A percentile compares a stretch with the other conserved stretches of the same genome.
These are phyloP conservation scores for Linnemannia elongata DNA, from an alignment of 192 early-diverging fungal genomes.

Conservation along the genomic window DNA sequence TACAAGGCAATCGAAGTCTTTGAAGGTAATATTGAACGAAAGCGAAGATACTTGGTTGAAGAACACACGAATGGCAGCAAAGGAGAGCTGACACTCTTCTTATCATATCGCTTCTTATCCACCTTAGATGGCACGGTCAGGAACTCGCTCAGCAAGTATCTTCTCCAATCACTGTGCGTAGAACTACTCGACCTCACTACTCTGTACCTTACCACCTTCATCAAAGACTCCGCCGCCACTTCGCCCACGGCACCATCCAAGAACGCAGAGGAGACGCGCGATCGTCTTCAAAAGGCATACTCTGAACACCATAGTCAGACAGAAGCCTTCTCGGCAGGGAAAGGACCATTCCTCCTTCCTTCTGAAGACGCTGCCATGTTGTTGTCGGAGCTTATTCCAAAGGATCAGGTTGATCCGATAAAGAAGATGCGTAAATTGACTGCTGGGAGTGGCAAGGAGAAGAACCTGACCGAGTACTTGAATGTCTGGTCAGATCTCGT, in stretches of 20 bases:
- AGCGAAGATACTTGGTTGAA: neutral
- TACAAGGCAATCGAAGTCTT: constrained; percentile 37
- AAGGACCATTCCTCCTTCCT: constrained; percentile 11
- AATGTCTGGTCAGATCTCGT: neutral
- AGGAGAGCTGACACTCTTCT: neutral
- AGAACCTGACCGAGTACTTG: constrained; percentile 36
- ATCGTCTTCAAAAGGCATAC: neutral
- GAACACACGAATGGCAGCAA: neutral
- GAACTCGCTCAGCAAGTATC: constrained; percentile 51
- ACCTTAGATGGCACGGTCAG: constrained; percentile 23
- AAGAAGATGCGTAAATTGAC: constrained; percentile 37
- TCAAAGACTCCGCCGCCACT: neutral
- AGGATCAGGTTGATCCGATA: neutral
- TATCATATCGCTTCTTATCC: too few species aligned
- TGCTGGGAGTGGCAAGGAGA: constrained; percentile 43
- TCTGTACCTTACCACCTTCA: neutral
- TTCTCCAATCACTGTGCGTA: constrained; percentile 41
- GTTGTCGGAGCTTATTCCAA: constrained; percentile 5
- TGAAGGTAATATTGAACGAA: constrained; percentile 30
- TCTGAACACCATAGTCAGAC: neutral
- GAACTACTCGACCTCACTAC: constrained; percentile 17
- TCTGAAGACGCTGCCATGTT: constrained; percentile 8
- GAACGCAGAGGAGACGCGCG: neutral
- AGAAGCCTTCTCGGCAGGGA: neutral
- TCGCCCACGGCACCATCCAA: neutral